Evolutionary conservation across 352 stramenopile genomes (phyloP).

Genomic region (Phytophthora tentaculata): DNA sequence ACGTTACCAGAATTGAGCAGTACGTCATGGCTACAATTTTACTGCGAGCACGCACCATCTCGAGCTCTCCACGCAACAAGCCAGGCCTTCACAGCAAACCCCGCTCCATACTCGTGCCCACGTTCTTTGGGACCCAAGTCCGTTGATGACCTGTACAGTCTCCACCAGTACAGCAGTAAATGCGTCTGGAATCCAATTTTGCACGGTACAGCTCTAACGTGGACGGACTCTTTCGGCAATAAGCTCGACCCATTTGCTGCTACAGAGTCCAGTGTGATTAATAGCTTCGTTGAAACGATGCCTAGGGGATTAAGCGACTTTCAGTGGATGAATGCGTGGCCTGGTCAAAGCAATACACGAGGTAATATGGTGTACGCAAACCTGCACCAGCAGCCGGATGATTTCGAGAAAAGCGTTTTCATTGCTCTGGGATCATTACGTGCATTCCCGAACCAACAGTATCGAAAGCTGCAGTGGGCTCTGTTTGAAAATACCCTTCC

Average conservation of each 20-base stretch:
- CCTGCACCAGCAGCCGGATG: conserved; percentile 19
- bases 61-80: not conserved
- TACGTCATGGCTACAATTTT: conserved; percentile 3
- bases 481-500: conserved; percentile 49
- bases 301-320: conserved; percentile 19
- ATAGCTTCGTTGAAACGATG: conserved; percentile 45
- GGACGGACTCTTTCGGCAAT: conserved; percentile 26
- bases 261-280: conserved; percentile 18
- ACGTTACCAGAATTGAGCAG: not conserved
- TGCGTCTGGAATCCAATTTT: conserved; percentile 55
- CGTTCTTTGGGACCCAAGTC: conserved; percentile 1
- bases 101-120: not conserved
- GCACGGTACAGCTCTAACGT: conserved; percentile 28
- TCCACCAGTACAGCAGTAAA: conserved; percentile 19
- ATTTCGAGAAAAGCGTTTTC: conserved; percentile 37
- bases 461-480: conserved; percentile 49
- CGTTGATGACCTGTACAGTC: conserved; percentile 9
- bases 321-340: conserved; percentile 58
- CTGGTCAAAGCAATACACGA: conserved; percentile 33
- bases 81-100: not conserved
- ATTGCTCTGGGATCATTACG: conserved; percentile 48
- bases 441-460: conserved; percentile 56
- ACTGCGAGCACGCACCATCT: not conserved
- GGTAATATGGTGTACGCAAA: conserved; percentile 60
- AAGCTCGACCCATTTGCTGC: conserved; percentile 53